Conservation (phyloP, 345 rosid species). For the Triadica sebifera region DNA sequence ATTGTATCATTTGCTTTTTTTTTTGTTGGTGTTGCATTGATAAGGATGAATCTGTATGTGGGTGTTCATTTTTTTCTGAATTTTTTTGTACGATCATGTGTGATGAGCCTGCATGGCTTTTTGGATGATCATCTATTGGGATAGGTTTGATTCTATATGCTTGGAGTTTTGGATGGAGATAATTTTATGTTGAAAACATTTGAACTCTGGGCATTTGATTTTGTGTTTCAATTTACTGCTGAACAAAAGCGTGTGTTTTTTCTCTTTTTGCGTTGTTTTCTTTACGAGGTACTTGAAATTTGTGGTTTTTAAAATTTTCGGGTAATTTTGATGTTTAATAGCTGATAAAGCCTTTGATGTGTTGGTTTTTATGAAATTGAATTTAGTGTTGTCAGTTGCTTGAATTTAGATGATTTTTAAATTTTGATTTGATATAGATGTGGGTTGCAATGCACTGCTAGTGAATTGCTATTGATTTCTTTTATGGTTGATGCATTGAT, state of each 20-base stretch:
- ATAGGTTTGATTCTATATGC: constrained; percentile 9
- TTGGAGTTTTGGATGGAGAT: not conserved
- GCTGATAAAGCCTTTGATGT: not conserved
- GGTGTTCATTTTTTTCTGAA: not conserved
- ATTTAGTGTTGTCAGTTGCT: not conserved
- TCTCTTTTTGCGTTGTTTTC: not conserved
- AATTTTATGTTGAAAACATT: not conserved
- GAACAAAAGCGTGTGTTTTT: no score
- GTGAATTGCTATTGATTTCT: not conserved
- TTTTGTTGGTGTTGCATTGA: constrained; percentile 24
- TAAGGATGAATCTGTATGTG: constrained; percentile 22
- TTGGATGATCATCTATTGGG: not conserved
- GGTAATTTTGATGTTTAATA: not conserved
- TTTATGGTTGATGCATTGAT: not conserved
- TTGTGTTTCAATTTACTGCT: not conserved
- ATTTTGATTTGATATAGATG: not conserved
- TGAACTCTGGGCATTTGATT: constrained; percentile 12
- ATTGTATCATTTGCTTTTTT: constrained; percentile 13
- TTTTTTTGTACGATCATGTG: constrained; percentile 16
- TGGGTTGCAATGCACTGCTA: constrained; percentile 3
- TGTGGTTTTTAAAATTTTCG: not conserved
- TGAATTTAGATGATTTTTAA: not conserved
- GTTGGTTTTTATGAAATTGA: not conserved
- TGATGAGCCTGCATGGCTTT: constrained; percentile 7
- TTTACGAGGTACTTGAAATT: not conserved